A percentile compares a stretch with the other conserved stretches of the same genome.
These are phyloP conservation scores for Pseudocercospora fuligena DNA, from an alignment of 2,329 filamentous ascomycete genomes.

Conservation along the genomic window DNA sequence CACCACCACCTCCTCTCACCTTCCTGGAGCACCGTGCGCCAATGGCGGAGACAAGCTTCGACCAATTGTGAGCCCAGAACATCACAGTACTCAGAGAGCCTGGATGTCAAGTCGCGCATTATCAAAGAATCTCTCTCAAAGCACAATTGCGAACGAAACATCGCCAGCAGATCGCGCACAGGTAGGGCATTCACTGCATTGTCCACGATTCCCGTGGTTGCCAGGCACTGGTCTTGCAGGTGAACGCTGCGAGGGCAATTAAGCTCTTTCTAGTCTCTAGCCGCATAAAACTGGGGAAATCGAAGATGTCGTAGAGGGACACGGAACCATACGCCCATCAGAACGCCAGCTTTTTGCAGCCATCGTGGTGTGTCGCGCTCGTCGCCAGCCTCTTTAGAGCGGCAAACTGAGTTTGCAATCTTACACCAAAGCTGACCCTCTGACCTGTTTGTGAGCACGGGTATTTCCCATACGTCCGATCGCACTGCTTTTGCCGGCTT, in stretches of 20 bases:
- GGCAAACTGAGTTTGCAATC: neutral
- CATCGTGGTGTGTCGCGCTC: neutral
- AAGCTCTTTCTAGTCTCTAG: slow-evolving; percentile 1
- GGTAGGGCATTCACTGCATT: neutral
- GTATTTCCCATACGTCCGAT: neutral
- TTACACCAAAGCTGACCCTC: neutral
- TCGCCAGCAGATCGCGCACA: too few relatives aligned
- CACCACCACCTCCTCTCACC: neutral
- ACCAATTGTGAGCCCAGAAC: slow-evolving; percentile 1
- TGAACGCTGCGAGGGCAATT: neutral
- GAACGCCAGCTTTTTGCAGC: neutral
- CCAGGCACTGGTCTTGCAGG: neutral
- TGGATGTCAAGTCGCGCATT: neutral
- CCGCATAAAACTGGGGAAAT: slow-evolving; percentile 12
- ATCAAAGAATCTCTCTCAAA: neutral
- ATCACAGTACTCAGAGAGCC: neutral
- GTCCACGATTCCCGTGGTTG: neutral
- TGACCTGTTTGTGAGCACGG: neutral
- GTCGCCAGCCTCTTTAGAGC: slow-evolving; percentile 3
- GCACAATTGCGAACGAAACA: neutral
- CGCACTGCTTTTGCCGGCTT: slow-evolving; percentile 12
- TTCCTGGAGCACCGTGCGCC: neutral
- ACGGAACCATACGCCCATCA: neutral
- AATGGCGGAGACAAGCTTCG: slow-evolving; percentile 5
- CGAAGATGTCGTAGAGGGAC: slow-evolving; percentile 9